phyloP scores from a whole-genome alignment of 495 filamentous ascomycete species.

The Rhypophila decipiens region DNA sequence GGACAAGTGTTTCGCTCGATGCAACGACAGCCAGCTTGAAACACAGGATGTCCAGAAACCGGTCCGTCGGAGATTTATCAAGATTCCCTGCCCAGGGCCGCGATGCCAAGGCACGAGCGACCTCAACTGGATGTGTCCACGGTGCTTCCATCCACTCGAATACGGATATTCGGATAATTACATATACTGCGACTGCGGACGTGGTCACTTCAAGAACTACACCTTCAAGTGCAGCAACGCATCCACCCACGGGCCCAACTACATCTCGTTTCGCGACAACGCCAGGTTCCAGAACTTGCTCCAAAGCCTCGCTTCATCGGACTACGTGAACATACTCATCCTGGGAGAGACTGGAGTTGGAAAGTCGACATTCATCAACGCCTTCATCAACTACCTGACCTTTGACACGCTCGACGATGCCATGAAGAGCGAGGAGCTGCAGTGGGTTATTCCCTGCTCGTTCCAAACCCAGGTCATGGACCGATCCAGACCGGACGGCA shows the following conservation, averaged over 20 bases:
- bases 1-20: background rate
- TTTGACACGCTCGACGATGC: slow-evolving; percentile 31
- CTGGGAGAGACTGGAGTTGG: slow-evolving; percentile 40
- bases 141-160: slow-evolving; percentile 12
- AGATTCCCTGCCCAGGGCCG: slow-evolving; percentile 23
- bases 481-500: slow-evolving; percentile 1
- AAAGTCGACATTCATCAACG: slow-evolving; percentile 43
- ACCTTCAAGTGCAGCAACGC: slow-evolving; percentile 26
- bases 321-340: slow-evolving; percentile 44
- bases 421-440: slow-evolving; percentile 10
- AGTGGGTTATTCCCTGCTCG: slow-evolving; percentile 33
- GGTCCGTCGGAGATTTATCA: slow-evolving; percentile 18
- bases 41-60: slow-evolving; percentile 4
- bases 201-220: slow-evolving; percentile 10
- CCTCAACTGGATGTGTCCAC: slow-evolving; percentile 31
- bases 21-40: background rate
- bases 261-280: background rate
- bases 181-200: slow-evolving; percentile 36
- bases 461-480: slow-evolving; percentile 29
- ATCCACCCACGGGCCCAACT: background rate
- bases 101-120: slow-evolving; percentile 9
- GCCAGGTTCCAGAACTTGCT: slow-evolving; percentile 17
- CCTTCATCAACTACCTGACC: slow-evolving; percentile 38
- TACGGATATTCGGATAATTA: slow-evolving; percentile 26
- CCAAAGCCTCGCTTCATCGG: too few relatives aligned